A percentile compares a stretch with the other conserved stretches of the same genome.
Evolutionary conservation across 2,329 filamentous ascomycete genomes (phyloP).

Genomic region (Lecanicillium sp.): DNA sequence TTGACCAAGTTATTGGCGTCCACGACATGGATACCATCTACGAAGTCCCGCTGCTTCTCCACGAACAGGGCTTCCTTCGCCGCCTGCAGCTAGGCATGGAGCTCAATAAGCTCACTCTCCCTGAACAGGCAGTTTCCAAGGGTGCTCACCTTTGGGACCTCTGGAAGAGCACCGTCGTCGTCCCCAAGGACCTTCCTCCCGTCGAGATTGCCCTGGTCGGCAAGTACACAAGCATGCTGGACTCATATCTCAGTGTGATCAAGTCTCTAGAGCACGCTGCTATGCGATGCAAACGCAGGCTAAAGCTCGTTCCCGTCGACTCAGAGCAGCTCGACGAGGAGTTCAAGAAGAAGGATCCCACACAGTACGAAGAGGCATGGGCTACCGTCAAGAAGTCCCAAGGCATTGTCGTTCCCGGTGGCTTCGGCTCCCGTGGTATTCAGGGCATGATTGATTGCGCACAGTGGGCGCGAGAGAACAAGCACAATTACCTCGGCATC

Average conservation of each 20-base stretch:
- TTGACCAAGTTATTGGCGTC: constrained; percentile 80
- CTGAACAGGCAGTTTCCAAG: constrained; percentile 46
- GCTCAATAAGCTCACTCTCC: constrained; percentile 48
- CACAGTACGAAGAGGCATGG: constrained; percentile 81
- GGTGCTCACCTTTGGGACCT: constrained; percentile 66
- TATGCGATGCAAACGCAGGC: constrained; percentile 74
- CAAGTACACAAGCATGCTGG: constrained; percentile 80
- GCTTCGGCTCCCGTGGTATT: constrained; percentile 73
- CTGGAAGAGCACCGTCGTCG: constrained; percentile 66
- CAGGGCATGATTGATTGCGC: constrained; percentile 85
- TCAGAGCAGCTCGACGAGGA: constrained; percentile 71
- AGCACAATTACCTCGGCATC: constrained; percentile 77
- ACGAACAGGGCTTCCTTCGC: constrained; percentile 66
- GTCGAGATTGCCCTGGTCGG: constrained; percentile 83
- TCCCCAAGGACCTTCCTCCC: constrained; percentile 54
- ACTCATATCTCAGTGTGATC: constrained; percentile 76
- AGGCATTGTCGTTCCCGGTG: constrained; percentile 55
- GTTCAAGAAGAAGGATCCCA: constrained; percentile 52
- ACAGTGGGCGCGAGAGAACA: constrained; percentile 78
- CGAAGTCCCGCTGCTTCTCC: constrained; percentile 86
- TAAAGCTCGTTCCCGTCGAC: constrained; percentile 79
- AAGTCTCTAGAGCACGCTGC: constrained; percentile 88
- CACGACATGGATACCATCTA: constrained; percentile 86
- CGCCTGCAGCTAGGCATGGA: constrained; percentile 58
- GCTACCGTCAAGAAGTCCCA: constrained; percentile 62